Evolutionary conservation across 345 rosid species (phyloP).

Genomic region (Syzygium aqueum): DNA sequence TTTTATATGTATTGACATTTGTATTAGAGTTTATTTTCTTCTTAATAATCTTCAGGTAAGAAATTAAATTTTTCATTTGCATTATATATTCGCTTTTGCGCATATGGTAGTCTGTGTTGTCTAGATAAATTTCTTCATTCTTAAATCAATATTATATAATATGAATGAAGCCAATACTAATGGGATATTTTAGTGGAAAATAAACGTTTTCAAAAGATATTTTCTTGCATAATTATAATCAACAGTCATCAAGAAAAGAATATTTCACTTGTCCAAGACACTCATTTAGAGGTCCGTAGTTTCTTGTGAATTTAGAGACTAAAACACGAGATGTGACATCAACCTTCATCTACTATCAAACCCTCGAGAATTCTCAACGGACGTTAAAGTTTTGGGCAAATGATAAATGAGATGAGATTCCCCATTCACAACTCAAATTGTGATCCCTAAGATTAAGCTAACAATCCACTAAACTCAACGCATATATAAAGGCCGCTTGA

Average conservation of each 20-base stretch:
- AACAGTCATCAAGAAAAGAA: background rate
- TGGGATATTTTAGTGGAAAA: background rate
- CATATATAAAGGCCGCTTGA: background rate
- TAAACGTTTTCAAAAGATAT: background rate
- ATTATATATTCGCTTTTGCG: too few relatives aligned
- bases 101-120: background rate
- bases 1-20: background rate
- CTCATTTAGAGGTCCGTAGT: background rate
- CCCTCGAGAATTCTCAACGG: background rate
- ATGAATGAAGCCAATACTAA: background rate
- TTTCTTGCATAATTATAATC: background rate
- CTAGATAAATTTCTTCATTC: background rate
- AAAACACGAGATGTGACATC: background rate
- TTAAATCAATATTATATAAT: background rate
- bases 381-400: background rate
- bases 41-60: background rate
- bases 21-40: background rate
- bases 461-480: background rate
- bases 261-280: background rate
- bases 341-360: background rate
- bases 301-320: background rate
- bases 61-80: background rate
- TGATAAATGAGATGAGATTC: background rate
- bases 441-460: background rate
- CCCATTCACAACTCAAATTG: background rate